These are phyloP conservation scores for Xylariaceae sp. DNA, from an alignment of 2,329 filamentous ascomycete species.

Conservation along the genomic window DNA sequence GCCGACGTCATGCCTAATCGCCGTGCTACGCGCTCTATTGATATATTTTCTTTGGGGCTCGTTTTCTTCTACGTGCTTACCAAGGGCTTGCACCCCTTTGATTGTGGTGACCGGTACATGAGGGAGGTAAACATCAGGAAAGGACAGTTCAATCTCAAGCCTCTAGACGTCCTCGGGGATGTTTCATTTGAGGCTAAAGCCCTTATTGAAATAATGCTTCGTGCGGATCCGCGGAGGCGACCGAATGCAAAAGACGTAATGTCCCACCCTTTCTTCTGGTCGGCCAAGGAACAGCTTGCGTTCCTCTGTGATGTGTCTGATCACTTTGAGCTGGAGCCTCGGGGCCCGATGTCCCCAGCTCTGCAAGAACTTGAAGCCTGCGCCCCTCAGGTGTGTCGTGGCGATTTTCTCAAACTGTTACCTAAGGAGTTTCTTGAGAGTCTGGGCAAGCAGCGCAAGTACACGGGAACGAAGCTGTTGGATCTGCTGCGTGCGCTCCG, in stretches of 20 bases:
- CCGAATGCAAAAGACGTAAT: slow-evolving; percentile 35
- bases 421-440: slow-evolving; percentile 81
- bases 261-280: slow-evolving; percentile 96
- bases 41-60: slow-evolving; percentile 93
- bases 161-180: slow-evolving; percentile 70
- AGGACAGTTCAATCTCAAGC: slow-evolving; percentile 66
- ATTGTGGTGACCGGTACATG: slow-evolving; percentile 91
- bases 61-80: slow-evolving; percentile 99
- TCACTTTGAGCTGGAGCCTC: slow-evolving; percentile 87
- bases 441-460: slow-evolving; percentile 90
- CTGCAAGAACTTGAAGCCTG: slow-evolving; percentile 55
- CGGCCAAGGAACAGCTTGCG: slow-evolving; percentile 75
- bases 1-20: slow-evolving; percentile 58
- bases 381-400: slow-evolving; percentile 50
- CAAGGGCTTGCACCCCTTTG: slow-evolving; percentile 85
- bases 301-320: slow-evolving; percentile 97
- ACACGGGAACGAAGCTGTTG: slow-evolving; percentile 75
- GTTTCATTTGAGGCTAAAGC: slow-evolving; percentile 83
- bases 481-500: slow-evolving; percentile 83
- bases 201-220: slow-evolving; percentile 76
- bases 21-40: slow-evolving; percentile 89
- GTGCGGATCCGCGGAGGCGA: slow-evolving; percentile 56
- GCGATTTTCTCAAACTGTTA: slow-evolving; percentile 72
- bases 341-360: slow-evolving; percentile 69
- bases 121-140: slow-evolving; percentile 97